Evolutionary conservation across 257 asterid species (phyloP).

Genomic region (Ligustrum vulgare): DNA sequence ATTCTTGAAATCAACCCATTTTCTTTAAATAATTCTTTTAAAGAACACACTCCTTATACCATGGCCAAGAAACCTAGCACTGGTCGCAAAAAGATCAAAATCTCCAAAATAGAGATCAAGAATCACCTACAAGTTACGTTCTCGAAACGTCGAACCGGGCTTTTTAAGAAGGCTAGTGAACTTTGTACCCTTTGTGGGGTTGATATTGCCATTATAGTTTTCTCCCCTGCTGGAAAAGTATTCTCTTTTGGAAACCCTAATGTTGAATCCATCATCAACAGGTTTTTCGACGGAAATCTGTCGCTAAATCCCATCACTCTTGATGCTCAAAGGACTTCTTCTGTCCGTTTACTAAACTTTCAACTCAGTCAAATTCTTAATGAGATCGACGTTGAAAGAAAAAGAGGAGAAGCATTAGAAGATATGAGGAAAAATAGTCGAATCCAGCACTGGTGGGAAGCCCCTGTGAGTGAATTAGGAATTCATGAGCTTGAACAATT

Average conservation of each 20-base stretch:
- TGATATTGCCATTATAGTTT: conserved; percentile 49
- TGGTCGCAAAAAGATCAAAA: conserved; percentile 61
- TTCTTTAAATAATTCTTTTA: too few relatives aligned
- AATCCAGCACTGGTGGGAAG: conserved; percentile 33
- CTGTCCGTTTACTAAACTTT: conserved; percentile 38
- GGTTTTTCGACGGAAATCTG: conserved; percentile 13
- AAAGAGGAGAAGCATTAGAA: conserved; percentile 31
- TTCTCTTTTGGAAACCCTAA: conserved; percentile 65
- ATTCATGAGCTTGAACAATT: conserved; percentile 16
- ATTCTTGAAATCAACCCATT: not conserved
- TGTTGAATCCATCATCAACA: conserved; percentile 31
- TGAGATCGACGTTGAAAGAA: conserved; percentile 29
- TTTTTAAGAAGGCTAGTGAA: conserved; percentile 82
- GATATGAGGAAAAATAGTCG: conserved; percentile 15
- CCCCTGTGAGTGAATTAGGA: conserved; percentile 16
- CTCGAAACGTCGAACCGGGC: conserved; percentile 65
- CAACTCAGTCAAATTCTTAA: conserved; percentile 40
- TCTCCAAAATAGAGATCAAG: conserved; percentile 53
- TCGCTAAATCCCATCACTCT: conserved; percentile 1
- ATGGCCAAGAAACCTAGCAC: conserved; percentile 26
- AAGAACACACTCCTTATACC: not conserved
- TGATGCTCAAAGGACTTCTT: conserved; percentile 48
- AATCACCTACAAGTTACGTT: conserved; percentile 71
- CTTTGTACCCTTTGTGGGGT: conserved; percentile 63
- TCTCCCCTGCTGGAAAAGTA: conserved; percentile 51